Base-by-base conservation (phyloP, 352 stramenopile species). In the Lagenidium sp. region DNA sequence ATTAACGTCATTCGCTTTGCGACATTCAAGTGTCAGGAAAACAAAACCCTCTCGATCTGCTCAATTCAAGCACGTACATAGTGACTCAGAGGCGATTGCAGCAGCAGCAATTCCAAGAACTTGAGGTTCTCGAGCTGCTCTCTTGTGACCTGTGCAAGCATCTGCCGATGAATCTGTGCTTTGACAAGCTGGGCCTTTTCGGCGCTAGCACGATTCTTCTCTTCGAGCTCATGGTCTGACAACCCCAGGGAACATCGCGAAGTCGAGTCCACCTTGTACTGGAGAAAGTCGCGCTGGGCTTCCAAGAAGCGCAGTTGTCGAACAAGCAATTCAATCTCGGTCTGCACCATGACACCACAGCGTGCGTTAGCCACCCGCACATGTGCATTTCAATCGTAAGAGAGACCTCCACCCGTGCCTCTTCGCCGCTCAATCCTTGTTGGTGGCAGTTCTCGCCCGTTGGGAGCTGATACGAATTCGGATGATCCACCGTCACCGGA, bases 221-320 rank as follows among this genome's bases (percentile, higher is more conserved):
- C 30, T 10, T 56, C 35, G 10, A 35, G 5, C 18, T 51, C 36
- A 13, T 44, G 25, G 32, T 50, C 41, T 4, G 44, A 36, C 16
- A 50, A 4, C 29, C 34, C 3, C 1, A 32, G 16, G 31, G 26
- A 6, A 2, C 23, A 40, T 4, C 41, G 8, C 44, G 29, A 22
- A 29, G 44, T 39, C 12, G 58, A 24, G 2, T 68, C 40, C 7
- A 38, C 49, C 47, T 72, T 80, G 43, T 68, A 80, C 41, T 69
- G 55, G 26, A 81, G 36, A 28, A 80, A 78, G 12, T 81, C 57
- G 53, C 63, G 55, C 39, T 84, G 71, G 3, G 71, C 71, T 37
- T 78, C 65, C 12, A 84, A 41, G 41, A 76, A 81, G 46, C 61
- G 68, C 34, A 78, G 24, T 55, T 84, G 65, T 16, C 68, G 49